Conservation (phyloP, 192 early-diverging fungal species). For the Obelidium mucronatum region DNA sequence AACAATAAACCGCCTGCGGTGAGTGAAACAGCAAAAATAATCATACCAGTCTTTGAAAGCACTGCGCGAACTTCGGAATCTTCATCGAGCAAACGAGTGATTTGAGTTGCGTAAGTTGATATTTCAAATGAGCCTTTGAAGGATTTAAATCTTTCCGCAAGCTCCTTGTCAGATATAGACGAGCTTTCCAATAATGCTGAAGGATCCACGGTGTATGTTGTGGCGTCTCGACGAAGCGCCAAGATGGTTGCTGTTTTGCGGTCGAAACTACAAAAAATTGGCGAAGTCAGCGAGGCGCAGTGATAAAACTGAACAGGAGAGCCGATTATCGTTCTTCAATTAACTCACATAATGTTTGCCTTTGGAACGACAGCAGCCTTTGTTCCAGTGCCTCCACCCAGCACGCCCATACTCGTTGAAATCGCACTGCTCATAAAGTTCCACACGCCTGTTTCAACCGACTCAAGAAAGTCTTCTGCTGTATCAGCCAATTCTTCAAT, state of each 20-base stretch:
- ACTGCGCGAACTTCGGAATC: conserved; percentile 42
- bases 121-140: conserved; percentile 37
- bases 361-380: not conserved
- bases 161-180: conserved; percentile 15
- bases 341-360: conserved; percentile 39
- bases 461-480: conserved; percentile 50
- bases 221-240: conserved; percentile 32
- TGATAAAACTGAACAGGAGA: not conserved
- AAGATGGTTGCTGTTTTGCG: conserved; percentile 44
- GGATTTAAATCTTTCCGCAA: conserved; percentile 22
- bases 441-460: conserved; percentile 36
- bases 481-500: conserved; percentile 35
- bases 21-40: conserved; percentile 14
- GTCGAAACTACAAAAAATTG: conserved; percentile 38
- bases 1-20: too few species aligned
- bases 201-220: conserved; percentile 43
- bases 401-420: not conserved
- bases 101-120: conserved; percentile 25
- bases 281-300: not conserved
- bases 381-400: not conserved
- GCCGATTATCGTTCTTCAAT: not conserved
- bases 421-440: conserved; percentile 38
- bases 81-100: conserved; percentile 43
- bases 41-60: conserved; percentile 32
- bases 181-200: not conserved